Conservation (phyloP, 108 stramenopile species). For the Cyclotella kingstonii region DNA sequence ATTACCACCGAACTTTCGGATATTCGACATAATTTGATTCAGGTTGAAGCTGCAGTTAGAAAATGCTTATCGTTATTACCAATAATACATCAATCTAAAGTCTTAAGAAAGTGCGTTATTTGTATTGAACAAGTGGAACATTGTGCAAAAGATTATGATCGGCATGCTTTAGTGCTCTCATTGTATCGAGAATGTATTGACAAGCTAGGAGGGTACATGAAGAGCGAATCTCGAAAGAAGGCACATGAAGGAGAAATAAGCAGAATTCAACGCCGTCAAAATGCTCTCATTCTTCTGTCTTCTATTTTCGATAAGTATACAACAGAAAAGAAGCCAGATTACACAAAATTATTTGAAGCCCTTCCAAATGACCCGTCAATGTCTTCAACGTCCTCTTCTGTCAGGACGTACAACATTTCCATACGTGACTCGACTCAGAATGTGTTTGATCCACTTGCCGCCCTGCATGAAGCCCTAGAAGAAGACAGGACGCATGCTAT, state of each 20-base stretch:
- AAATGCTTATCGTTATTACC: slow-evolving; percentile 36
- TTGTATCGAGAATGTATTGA: slow-evolving; percentile 58
- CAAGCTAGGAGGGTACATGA: slow-evolving; percentile 29
- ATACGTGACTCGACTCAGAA: slow-evolving; percentile 22
- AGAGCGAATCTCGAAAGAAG: slow-evolving; percentile 33
- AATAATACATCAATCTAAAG: slow-evolving; percentile 31
- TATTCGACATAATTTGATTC: slow-evolving; percentile 40
- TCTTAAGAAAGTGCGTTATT: slow-evolving; percentile 50
- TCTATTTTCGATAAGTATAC: slow-evolving; percentile 61
- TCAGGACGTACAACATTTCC: slow-evolving; percentile 15
- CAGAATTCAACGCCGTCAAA: slow-evolving; percentile 64
- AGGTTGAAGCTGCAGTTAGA: slow-evolving; percentile 30
- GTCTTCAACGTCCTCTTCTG: neutral
- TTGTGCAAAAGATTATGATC: slow-evolving; percentile 57
- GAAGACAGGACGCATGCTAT: slow-evolving; percentile 20
- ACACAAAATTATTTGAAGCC: slow-evolving; percentile 61
- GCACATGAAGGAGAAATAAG: slow-evolving; percentile 48
- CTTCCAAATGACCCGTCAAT: slow-evolving; percentile 45
- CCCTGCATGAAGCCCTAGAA: slow-evolving; percentile 50
- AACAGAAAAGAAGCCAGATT: slow-evolving; percentile 46
- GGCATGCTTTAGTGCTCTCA: slow-evolving; percentile 47
- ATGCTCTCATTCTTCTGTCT: slow-evolving; percentile 69
- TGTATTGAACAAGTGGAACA: slow-evolving; percentile 27
- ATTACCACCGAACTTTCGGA: slow-evolving; percentile 10
- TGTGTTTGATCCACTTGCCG: slow-evolving; percentile 69